Conservation (phyloP, 768 basidiomycete genomes). For the Calvatia gigantea region DNA sequence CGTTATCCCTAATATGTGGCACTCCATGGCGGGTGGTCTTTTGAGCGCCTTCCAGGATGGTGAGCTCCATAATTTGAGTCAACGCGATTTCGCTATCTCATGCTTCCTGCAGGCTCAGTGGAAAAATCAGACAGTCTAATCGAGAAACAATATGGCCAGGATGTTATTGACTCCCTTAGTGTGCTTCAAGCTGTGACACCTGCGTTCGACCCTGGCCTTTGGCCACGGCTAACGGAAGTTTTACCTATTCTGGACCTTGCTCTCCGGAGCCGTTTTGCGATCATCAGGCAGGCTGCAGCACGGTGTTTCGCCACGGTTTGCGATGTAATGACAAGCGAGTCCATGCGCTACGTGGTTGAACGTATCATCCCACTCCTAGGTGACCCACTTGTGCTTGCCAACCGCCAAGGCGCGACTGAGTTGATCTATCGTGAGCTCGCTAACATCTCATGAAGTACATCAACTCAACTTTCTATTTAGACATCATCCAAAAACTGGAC, state of each 20-base stretch:
- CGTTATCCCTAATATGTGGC: conserved; percentile 92
- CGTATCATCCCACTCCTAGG: conserved; percentile 76
- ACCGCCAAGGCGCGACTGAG: conserved; percentile 89
- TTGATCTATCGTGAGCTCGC: conserved; percentile 80
- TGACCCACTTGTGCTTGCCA: conserved; percentile 68
- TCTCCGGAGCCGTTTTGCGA: conserved; percentile 82
- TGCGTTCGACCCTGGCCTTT: conserved; percentile 66
- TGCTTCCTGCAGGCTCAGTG: conserved; percentile 40
- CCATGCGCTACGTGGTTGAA: conserved; percentile 90
- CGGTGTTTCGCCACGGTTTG: conserved; percentile 87
- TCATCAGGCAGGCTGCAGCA: conserved; percentile 86
- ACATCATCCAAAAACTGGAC: conserved; percentile 88
- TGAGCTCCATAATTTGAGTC: conserved; percentile 30
- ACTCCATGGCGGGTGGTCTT: conserved; percentile 81
- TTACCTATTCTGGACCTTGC: conserved; percentile 77
- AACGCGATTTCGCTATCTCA: not conserved
- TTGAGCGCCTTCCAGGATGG: conserved; percentile 64
- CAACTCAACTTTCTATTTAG: conserved; percentile 35
- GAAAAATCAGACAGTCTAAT: conserved; percentile 61
- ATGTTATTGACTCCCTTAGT: conserved; percentile 89
- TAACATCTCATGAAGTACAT: conserved; percentile 12
- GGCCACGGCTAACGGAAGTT: conserved; percentile 63
- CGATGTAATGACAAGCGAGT: conserved; percentile 77
- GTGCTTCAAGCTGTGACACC: conserved; percentile 82
- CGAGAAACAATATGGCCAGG: conserved; percentile 76